Evolutionary conservation across 2,329 filamentous ascomycete genomes (phyloP), one percentile per base, ranked within the genome.

Genomic region (Cladosporium phlei): DNA sequence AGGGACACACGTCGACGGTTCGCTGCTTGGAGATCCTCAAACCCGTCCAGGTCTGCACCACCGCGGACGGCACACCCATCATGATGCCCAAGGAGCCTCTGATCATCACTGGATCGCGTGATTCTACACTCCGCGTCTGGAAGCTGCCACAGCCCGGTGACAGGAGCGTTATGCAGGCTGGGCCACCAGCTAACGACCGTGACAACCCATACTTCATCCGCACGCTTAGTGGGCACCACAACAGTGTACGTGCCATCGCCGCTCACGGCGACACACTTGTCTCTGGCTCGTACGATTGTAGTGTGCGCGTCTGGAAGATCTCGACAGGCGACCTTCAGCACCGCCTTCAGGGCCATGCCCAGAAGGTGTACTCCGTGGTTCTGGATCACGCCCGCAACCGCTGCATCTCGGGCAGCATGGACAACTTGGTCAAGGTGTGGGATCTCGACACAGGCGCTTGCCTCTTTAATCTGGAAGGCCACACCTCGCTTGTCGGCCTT

Each of bases 361-460:
- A 91, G 64, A 97, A 98, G 66, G 93, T 98, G 0, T 98, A 98
- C 66, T 96, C 90, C 51, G 93, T 98, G 7, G 93, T 98, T 7
- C 73, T 97, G 17, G 93, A 98, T 60, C 85, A 89, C 56, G 83
- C 85, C 58, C 86, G 93, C 49, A 95, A 94, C 61, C 85, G 91
- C 30, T 98, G 93, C 68, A 97, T 98, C 53, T 96, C 90, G 53
- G 93, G 93, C 10, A 95, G 90, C 5, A 98, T 98, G 93, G 93
- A 98, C 66, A 95, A 93, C 52, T 78, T 90, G 54, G 93, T 98
- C 63, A 97, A 96, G 69, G 91, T 98, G 10, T 98, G 93, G 93
- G 93, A 91, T 50, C 76, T 98, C 11, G 83, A 88, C 22, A 93
- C 86, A 2, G 93, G 93, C 1, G 73, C 83, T 0, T 87, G 89